A percentile compares a stretch with the other conserved stretches of the same genome.
These are phyloP conservation scores for Teunomyces barrocoloradensis DNA, from an alignment of 805 yeast genomes.

Conservation along the genomic window DNA sequence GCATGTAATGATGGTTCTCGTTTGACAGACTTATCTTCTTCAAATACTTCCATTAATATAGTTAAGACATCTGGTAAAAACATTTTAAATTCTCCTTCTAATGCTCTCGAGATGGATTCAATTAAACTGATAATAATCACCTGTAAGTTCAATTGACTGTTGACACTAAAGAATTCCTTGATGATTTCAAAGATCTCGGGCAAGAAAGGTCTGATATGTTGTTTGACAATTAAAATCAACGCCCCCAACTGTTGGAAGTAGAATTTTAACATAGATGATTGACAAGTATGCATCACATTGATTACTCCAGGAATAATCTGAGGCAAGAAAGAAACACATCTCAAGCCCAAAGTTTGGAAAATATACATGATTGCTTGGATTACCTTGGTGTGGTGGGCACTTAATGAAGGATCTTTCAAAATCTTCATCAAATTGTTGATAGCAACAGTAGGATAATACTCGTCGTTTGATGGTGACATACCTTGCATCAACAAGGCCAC, in stretches of 20 bases:
- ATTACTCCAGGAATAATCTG: conserved; percentile 87
- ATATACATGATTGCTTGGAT: conserved; percentile 93
- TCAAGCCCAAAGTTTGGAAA: conserved; percentile 81
- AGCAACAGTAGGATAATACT: conserved; percentile 93
- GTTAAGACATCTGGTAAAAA: conserved; percentile 78
- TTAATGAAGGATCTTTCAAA: conserved; percentile 78
- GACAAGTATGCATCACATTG: conserved; percentile 78
- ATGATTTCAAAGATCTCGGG: conserved; percentile 72
- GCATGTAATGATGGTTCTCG: conserved; percentile 68
- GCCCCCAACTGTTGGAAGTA: conserved; percentile 86
- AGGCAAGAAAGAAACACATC: conserved; percentile 85
- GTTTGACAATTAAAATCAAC: conserved; percentile 76
- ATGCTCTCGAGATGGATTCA: conserved; percentile 79
- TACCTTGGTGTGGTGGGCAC: conserved; percentile 84
- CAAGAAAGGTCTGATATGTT: conserved; percentile 83
- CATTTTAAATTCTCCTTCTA: conserved; percentile 89
- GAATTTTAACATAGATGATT: conserved; percentile 76
- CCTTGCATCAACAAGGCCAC: conserved; percentile 90
- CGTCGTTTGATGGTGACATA: conserved; percentile 88
- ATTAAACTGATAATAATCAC: conserved; percentile 75
- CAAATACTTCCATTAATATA: conserved; percentile 70
- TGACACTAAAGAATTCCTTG: conserved; percentile 61
- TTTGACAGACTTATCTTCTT: conserved; percentile 63
- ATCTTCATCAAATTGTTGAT: conserved; percentile 81
- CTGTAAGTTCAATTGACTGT: conserved; percentile 56